Evolutionary conservation across 768 basidiomycete genomes (phyloP).

Genomic region (Phaeotremella skinneri): DNA sequence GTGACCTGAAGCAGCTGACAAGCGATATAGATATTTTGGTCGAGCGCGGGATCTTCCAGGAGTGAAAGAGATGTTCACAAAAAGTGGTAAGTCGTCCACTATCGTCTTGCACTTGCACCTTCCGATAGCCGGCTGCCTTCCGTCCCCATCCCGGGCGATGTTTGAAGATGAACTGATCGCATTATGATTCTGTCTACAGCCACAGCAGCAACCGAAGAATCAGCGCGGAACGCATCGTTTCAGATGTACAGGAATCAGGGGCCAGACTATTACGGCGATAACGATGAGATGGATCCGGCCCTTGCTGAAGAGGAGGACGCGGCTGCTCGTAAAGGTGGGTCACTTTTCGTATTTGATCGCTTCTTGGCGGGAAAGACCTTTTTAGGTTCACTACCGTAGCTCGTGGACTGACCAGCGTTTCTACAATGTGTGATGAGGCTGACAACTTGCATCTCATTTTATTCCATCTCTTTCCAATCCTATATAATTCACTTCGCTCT

Average conservation of each 20-base stretch:
- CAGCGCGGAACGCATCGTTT: conserved; percentile 68
- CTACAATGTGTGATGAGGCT: background rate
- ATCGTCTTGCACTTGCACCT: background rate
- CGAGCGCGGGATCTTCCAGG: conserved; percentile 94
- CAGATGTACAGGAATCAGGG: conserved; percentile 86
- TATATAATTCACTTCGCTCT: conserved; percentile 59
- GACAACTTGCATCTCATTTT: background rate
- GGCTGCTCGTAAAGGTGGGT: conserved; percentile 63
- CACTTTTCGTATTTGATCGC: background rate
- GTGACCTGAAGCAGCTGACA: background rate
- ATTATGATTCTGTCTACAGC: conserved; percentile 25
- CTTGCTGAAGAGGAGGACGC: conserved; percentile 69
- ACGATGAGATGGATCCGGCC: conserved; percentile 71
- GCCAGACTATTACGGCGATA: conserved; percentile 84
- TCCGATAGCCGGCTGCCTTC: no score
- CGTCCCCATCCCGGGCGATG: no score
- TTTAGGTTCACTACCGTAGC: no score
- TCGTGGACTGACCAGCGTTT: no score
- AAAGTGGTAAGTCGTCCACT: conserved; percentile 60
- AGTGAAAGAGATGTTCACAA: conserved; percentile 88
- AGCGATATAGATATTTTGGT: conserved; percentile 78
- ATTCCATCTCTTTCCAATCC: conserved; percentile 52
- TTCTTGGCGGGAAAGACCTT: background rate
- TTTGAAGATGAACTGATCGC: no score
- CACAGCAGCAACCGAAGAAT: conserved; percentile 80